Evolutionary conservation across 2,329 filamentous ascomycete genomes (phyloP).

Genomic region (Apiospora koreana): DNA sequence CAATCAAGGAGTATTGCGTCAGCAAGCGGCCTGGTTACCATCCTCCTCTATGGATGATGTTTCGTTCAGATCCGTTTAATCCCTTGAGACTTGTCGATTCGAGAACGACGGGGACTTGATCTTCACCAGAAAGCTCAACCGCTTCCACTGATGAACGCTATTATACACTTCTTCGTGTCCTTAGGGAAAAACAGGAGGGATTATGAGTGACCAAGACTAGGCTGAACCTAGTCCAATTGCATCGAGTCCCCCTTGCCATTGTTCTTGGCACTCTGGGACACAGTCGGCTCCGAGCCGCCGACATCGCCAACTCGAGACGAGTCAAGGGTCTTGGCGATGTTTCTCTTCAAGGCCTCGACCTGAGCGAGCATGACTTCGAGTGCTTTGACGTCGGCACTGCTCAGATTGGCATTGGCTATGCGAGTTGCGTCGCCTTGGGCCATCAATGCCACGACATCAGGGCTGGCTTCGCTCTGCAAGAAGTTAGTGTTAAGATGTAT

Average conservation of each 20-base stretch:
- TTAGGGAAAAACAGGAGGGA: not conserved
- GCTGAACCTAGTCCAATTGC: not conserved
- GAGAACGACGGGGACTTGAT: not conserved
- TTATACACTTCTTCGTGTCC: not conserved
- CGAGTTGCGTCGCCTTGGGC: constrained; percentile 47
- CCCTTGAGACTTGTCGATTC: not conserved
- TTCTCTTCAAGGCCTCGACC: constrained; percentile 44
- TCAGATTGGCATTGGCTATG: constrained; percentile 42
- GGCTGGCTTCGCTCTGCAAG: constrained; percentile 45
- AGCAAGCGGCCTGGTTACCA: not conserved
- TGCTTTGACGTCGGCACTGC: constrained; percentile 42
- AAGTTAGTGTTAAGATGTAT: not conserved
- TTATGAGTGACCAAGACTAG: not conserved
- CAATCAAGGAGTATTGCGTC: not conserved
- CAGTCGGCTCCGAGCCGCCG: not conserved
- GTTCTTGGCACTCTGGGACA: not conserved
- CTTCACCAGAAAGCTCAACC: not conserved
- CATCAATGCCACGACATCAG: constrained; percentile 48
- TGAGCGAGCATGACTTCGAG: constrained; percentile 51
- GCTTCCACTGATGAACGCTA: not conserved
- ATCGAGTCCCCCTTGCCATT: not conserved
- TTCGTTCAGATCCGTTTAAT: not conserved
- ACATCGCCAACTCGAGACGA: not conserved
- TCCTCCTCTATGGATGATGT: not conserved
- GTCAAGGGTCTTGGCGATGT: constrained; percentile 30